Evolutionary conservation across 2,329 filamentous ascomycete species (phyloP).

Genomic region (Trichoderma gracile): DNA sequence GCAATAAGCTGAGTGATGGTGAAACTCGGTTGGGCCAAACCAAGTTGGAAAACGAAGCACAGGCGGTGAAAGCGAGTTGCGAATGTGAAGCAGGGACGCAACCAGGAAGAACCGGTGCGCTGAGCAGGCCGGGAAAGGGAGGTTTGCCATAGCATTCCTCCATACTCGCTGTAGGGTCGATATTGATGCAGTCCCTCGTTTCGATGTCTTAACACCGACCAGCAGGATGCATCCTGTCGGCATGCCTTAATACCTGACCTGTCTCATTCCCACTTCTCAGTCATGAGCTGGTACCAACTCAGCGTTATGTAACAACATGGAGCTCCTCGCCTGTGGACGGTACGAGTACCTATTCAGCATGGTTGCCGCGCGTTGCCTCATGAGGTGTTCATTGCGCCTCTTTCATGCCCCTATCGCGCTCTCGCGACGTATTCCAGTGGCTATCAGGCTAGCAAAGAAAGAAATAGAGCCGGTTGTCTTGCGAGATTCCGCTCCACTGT

Average conservation of each 20-base stretch:
- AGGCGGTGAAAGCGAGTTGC: slow-evolving; percentile 5
- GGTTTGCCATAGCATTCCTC: not conserved
- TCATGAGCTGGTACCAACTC: too few relatives aligned
- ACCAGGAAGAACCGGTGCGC: too few relatives aligned
- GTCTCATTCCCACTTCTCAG: too few relatives aligned
- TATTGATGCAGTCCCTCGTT: too few relatives aligned
- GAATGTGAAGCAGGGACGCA: not conserved
- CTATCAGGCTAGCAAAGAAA: not conserved
- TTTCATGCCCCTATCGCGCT: slow-evolving; percentile 2
- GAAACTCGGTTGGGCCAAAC: slow-evolving; percentile 15
- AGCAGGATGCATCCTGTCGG: too few relatives aligned
- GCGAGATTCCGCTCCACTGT: slow-evolving; percentile 8
- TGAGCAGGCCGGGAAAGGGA: not conserved
- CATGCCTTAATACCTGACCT: too few relatives aligned
- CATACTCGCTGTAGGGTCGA: too few relatives aligned
- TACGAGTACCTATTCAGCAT: not conserved
- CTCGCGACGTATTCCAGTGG: not conserved
- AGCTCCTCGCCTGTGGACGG: not conserved
- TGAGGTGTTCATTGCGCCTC: not conserved
- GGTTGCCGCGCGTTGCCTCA: not conserved
- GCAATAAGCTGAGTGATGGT: slow-evolving; percentile 11
- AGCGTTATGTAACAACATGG: too few relatives aligned
- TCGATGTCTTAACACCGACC: too few relatives aligned
- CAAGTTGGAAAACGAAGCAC: not conserved
- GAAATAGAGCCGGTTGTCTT: not conserved